Evolutionary conservation across 192 early-diverging fungal species (phyloP).

Genomic region (Rhizophagus clarus): DNA sequence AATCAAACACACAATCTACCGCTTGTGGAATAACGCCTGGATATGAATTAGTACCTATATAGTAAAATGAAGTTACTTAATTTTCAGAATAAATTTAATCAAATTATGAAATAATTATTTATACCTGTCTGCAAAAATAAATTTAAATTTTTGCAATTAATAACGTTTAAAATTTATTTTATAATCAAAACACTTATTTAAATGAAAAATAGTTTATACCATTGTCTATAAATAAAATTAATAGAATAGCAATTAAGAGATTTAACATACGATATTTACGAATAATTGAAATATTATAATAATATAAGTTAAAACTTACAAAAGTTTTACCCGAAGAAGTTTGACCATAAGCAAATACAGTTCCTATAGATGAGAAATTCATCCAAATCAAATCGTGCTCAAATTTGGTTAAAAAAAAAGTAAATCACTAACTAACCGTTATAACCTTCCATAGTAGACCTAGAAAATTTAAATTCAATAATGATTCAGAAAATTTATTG

Average conservation of each 20-base stretch:
- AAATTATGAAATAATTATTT: neutral
- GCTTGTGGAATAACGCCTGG: conserved; percentile 79
- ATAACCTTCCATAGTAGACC: conserved; percentile 81
- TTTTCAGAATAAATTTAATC: conserved; percentile 33
- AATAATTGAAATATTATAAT: neutral
- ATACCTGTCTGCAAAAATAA: conserved; percentile 1
- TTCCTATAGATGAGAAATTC: conserved; percentile 52
- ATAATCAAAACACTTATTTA: conserved; percentile 41
- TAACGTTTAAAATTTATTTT: neutral
- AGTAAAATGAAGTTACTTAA: neutral
- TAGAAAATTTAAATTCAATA: neutral
- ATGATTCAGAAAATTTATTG: neutral
- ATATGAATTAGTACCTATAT: conserved; percentile 67
- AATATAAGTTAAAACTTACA: conserved; percentile 42
- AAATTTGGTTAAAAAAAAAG: neutral
- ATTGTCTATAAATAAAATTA: conserved; percentile 52
- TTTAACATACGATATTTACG: neutral
- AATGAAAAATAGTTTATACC: conserved; percentile 35
- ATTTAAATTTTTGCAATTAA: neutral
- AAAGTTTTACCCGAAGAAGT: conserved; percentile 95
- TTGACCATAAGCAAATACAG: conserved; percentile 98
- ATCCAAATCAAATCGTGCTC: neutral
- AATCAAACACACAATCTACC: conserved; percentile 76
- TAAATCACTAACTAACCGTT: conserved; percentile 63
- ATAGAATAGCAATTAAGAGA: neutral